A percentile compares a stretch with the other conserved stretches of the same genome.
phyloP scores from a whole-genome alignment of 116 monocot species.

The Iris pallida region DNA sequence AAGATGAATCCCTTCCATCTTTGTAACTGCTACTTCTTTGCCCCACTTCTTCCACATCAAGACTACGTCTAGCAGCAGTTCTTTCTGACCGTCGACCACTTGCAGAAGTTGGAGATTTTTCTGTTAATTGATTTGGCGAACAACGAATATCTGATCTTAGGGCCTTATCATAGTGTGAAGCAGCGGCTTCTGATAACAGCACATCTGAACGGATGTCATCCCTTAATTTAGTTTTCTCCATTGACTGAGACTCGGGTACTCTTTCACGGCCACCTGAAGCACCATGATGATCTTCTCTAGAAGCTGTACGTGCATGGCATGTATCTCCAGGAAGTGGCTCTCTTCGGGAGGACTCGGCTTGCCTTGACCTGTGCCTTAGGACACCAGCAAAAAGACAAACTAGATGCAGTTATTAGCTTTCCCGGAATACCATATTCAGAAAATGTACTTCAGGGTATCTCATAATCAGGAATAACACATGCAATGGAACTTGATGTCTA shows the following conservation, averaged over 20 bases:
- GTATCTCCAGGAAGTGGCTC: conserved; percentile 33
- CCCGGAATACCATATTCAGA: background rate
- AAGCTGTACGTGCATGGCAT: conserved; percentile 3
- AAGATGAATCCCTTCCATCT: conserved; percentile 18
- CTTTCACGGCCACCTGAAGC: conserved; percentile 15
- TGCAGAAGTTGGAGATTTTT: conserved; percentile 34
- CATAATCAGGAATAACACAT: too few species aligned
- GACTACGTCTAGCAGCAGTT: conserved; percentile 13
- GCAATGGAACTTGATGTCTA: background rate
- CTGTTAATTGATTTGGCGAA: conserved; percentile 7
- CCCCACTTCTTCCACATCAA: conserved; percentile 32
- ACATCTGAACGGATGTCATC: conserved; percentile 28
- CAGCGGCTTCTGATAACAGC: conserved; percentile 15
- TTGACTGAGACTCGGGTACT: conserved; percentile 21
- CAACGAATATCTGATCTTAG: conserved; percentile 25
- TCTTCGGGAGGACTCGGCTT: conserved; percentile 14
- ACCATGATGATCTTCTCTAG: conserved; percentile 13
- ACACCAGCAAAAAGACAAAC: background rate
- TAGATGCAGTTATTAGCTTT: background rate
- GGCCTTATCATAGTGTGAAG: conserved; percentile 23
- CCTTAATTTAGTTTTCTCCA: conserved; percentile 20
- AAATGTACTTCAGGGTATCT: background rate
- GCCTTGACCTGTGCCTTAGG: conserved; percentile 32
- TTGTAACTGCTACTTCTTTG: conserved; percentile 21
- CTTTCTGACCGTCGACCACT: conserved; percentile 26